phyloP scores from a whole-genome alignment of 2,329 filamentous ascomycete genomes.

The Exserohilum turcica region DNA sequence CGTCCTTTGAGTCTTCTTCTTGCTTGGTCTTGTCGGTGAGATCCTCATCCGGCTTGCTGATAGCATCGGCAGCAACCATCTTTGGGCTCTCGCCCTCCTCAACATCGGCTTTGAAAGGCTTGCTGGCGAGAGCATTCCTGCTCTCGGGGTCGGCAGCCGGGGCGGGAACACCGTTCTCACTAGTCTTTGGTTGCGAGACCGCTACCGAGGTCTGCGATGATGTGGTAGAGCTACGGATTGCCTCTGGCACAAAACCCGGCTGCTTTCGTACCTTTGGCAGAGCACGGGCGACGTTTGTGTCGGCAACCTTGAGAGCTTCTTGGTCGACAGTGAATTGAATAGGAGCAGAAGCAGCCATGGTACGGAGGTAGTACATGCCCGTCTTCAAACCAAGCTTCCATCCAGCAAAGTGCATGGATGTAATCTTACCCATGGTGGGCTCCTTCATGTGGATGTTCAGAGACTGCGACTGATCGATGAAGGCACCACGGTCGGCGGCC shows the following conservation, averaged over 20 bases:
- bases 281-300: constrained; percentile 75
- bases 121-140: constrained; percentile 62
- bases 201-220: constrained; percentile 59
- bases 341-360: constrained; percentile 92
- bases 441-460: constrained; percentile 99
- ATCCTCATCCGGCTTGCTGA: constrained; percentile 65
- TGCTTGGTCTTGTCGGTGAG: constrained; percentile 64
- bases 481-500: constrained; percentile 96
- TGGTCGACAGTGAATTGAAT: constrained; percentile 99
- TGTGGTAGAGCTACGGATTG: constrained; percentile 22
- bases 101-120: constrained; percentile 75
- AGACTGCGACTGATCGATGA: constrained; percentile 98
- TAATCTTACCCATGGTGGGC: constrained; percentile 99
- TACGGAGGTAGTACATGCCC: constrained; percentile 99
- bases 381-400: constrained; percentile 99
- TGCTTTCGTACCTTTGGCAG: constrained; percentile 69
- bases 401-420: constrained; percentile 97
- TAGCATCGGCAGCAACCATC: constrained; percentile 73
- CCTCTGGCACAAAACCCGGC: constrained; percentile 29
- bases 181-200: constrained; percentile 68
- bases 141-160: constrained; percentile 67
- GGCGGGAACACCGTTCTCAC: constrained; percentile 68
- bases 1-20: constrained; percentile 73
- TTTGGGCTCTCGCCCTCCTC: constrained; percentile 81
- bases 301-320: constrained; percentile 85